A percentile compares a stretch with the other conserved stretches of the same genome.
Conservation (phyloP, 2,329 filamentous ascomycete species). For the Ophiognomonia clavigignenti-juglandacearum region DNA sequence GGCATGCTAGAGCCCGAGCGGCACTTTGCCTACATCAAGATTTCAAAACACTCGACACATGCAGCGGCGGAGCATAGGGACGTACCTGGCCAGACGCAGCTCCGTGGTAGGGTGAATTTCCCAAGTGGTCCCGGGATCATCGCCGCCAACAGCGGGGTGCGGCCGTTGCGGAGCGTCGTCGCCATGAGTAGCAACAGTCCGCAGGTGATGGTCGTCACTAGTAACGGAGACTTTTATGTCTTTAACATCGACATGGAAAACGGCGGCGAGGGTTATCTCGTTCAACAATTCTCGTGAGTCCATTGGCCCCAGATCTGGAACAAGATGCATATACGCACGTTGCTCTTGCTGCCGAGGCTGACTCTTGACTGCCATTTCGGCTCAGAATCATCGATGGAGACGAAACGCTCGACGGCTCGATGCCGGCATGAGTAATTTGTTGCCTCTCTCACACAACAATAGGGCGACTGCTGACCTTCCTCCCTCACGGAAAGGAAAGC, state of each 20-base stretch:
- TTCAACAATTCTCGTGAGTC: constrained; percentile 88
- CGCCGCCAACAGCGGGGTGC: constrained; percentile 34
- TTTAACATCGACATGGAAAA: constrained; percentile 94
- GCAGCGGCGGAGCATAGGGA: constrained; percentile 23
- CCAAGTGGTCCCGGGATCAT: neutral
- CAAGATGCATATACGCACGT: neutral
- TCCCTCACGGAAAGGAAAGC: too few relatives aligned
- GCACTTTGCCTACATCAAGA: constrained; percentile 95
- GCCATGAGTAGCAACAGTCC: constrained; percentile 93
- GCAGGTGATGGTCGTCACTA: constrained; percentile 97
- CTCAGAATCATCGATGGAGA: constrained; percentile 49
- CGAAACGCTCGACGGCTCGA: constrained; percentile 48
- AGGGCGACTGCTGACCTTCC: neutral
- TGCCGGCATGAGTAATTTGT: constrained; percentile 4
- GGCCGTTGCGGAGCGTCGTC: constrained; percentile 79
- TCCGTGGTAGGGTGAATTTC: too few relatives aligned
- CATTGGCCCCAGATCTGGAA: neutral
- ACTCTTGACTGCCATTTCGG: neutral
- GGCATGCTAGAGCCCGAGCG: constrained; percentile 96
- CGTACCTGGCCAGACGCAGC: constrained; percentile 18
- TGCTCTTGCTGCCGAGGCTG: neutral
- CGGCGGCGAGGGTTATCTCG: constrained; percentile 85
- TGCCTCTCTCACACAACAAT: neutral
- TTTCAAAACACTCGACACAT: constrained; percentile 57
- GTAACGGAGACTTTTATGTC: constrained; percentile 89